Evolutionary conservation across 805 yeast genomes (phyloP), one percentile per base, ranked within the genome.

Genomic region (Jamesozyma spencerorum): DNA sequence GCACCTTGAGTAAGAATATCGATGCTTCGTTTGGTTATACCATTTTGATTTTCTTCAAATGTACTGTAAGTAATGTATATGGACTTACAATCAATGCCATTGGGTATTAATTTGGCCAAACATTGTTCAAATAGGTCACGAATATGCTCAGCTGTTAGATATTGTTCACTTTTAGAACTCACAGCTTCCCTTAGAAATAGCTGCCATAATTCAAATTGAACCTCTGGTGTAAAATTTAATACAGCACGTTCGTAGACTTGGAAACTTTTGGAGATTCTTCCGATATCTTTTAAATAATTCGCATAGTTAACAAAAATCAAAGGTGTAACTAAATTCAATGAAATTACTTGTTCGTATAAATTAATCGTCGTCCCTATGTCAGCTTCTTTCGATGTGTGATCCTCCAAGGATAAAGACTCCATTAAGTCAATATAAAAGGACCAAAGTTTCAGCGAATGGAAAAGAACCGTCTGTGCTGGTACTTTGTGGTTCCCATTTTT

Each of bases 121-220:
- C 86, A 72, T 34, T 77, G 75, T 36, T 85, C 95, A 62, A 84
- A 87, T 13, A 82, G 52, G 42, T 84, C 94, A 29, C 95, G 64
- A 5, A 83, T 60, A 45, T 81, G 61, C 47, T 81, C 86, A 2
- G 64, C 41, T 2, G 66, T 59, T 18, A 72, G 46, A 1, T 47
- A 24, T 15, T 39, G 49, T 1, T 45, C 29, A 14, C 31, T 18
- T 22, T n/a, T n/a, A 10, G 28, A 36, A 10, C 62, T 49, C 26
- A 79, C 47, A 0, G 76, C 70, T 40, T 73, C 76, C 0, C 71
- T 59, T 26, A 87, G 55, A 56, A 86, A 88, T 8, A 72, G 63
- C 39, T 71, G 74, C 88, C 90, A 85, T 14, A 87, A 66, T 48
- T 85, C 85, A 50, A 71, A 78, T 33, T 72, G 75, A 3, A 74